Conservation (phyloP, 148 eudicot species). For the Polygonum maritimum region DNA sequence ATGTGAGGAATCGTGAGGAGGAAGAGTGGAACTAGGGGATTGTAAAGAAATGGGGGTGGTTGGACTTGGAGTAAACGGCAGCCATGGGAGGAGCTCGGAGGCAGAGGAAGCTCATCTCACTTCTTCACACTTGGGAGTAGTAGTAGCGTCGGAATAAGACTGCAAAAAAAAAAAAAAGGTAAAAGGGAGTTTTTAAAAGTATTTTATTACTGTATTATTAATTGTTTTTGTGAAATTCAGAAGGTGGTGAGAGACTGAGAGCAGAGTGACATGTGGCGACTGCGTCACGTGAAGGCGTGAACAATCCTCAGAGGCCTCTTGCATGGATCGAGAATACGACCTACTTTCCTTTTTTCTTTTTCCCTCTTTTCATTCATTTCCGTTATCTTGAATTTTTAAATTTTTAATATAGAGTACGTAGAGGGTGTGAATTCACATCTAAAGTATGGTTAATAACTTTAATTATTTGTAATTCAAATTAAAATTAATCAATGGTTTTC, state of each 20-base stretch:
- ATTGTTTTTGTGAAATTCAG: not conserved
- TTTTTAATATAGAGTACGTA: too few relatives aligned
- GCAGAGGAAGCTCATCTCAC: constrained; percentile 3
- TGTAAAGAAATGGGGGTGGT: constrained; percentile 3
- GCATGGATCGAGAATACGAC: constrained; percentile 1
- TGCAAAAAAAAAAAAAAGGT: not conserved
- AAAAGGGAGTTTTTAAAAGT: not conserved
- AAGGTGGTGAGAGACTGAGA: not conserved
- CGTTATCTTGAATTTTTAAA: too few relatives aligned
- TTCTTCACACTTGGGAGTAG: not conserved
- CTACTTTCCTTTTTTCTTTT: not conserved
- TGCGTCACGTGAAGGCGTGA: constrained; percentile 3
- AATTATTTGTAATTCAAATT: too few relatives aligned
- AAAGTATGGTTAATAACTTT: too few relatives aligned
- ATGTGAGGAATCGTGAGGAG: not conserved
- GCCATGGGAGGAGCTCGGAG: constrained; percentile 7
- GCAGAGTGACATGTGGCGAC: constrained; percentile 5
- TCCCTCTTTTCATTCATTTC: too few relatives aligned
- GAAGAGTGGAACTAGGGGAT: not conserved
- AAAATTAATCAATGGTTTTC: too few relatives aligned
- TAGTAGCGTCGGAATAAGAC: not conserved
- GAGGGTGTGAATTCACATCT: too few relatives aligned
- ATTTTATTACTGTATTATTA: not conserved
- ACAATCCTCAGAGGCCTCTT: not conserved
- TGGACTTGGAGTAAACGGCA: not conserved